Percentiles rank a stretch among this genome's conserved stretches.
Evolutionary conservation across 192 early-diverging fungal species (phyloP).

Genomic region (Umbelopsis vinacea): DNA sequence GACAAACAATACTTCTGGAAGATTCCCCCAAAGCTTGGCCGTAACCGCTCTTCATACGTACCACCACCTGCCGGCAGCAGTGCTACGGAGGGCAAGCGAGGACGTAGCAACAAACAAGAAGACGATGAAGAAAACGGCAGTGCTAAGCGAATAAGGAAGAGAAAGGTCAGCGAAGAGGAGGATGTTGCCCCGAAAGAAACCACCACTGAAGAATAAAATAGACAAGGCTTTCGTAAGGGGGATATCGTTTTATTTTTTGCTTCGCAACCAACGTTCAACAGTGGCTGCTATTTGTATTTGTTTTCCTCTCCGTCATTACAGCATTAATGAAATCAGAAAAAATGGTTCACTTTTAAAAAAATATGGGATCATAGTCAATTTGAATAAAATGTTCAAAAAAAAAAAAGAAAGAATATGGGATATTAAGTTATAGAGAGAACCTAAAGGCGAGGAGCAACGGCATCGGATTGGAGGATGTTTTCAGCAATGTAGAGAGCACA

Average conservation of each 20-base stretch:
- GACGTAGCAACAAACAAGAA: conserved; percentile 11
- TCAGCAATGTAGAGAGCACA: conserved; percentile 40
- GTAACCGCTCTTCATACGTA: conserved; percentile 46
- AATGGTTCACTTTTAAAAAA: no score
- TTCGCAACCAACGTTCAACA: no score
- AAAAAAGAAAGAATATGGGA: no score
- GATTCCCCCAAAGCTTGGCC: conserved; percentile 59
- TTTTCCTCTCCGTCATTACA: no score
- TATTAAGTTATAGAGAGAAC: no score
- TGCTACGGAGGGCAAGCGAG: conserved; percentile 3
- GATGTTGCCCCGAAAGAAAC: background rate
- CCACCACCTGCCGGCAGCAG: conserved; percentile 34
- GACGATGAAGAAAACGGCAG: background rate
- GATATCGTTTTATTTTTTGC: no score
- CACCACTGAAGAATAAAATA: background rate
- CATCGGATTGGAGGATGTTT: conserved; percentile 25
- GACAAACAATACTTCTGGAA: conserved; percentile 61
- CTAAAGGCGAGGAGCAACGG: background rate
- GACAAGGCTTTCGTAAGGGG: background rate
- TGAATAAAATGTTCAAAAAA: no score
- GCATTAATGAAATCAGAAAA: no score
- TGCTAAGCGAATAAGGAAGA: background rate
- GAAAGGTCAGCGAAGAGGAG: background rate
- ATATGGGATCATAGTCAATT: background rate
- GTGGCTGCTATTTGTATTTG: no score